Percentiles rank a stretch among this genome's conserved stretches.
Conservation (phyloP, 352 stramenopile species). For the Phytophthora crassamura region DNA sequence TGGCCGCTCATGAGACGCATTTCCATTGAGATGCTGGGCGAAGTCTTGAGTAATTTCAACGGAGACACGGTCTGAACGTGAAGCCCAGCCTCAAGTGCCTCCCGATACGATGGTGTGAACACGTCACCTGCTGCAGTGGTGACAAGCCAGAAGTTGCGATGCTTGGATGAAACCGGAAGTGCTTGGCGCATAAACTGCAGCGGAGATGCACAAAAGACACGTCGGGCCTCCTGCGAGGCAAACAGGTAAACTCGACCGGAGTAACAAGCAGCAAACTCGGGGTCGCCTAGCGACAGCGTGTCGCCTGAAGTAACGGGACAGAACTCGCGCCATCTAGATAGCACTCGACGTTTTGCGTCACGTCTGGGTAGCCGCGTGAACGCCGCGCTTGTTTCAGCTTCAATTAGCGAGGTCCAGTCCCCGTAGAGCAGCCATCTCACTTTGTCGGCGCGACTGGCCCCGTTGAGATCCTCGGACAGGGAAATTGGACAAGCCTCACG, state of each 20-base stretch:
- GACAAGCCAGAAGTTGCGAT: constrained; percentile 52
- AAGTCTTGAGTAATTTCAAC: constrained; percentile 34
- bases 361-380: constrained; percentile 32
- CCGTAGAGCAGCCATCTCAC: constrained; percentile 69
- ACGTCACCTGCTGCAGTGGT: constrained; percentile 24
- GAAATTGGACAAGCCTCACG: constrained; percentile 37
- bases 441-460: constrained; percentile 50
- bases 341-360: constrained; percentile 21
- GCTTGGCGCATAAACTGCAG: constrained; percentile 52
- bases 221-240: constrained; percentile 37
- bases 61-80: constrained; percentile 34
- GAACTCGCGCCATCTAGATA: constrained; percentile 74
- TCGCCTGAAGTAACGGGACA: constrained; percentile 50
- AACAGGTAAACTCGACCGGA: constrained; percentile 65
- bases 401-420: constrained; percentile 50
- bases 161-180: constrained; percentile 29
- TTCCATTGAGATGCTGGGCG: constrained; percentile 39
- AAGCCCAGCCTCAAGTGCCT: constrained; percentile 28
- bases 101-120: constrained; percentile 24
- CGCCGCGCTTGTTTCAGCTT: constrained; percentile 10
- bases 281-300: constrained; percentile 43
- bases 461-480: constrained; percentile 50
- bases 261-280: constrained; percentile 50
- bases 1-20: constrained; percentile 53
- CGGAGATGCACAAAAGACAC: constrained; percentile 50